A percentile compares a stretch with the other conserved stretches of the same genome.
Evolutionary conservation across 139 green algal genomes (phyloP).

Genomic region (Ulvella scutata): DNA sequence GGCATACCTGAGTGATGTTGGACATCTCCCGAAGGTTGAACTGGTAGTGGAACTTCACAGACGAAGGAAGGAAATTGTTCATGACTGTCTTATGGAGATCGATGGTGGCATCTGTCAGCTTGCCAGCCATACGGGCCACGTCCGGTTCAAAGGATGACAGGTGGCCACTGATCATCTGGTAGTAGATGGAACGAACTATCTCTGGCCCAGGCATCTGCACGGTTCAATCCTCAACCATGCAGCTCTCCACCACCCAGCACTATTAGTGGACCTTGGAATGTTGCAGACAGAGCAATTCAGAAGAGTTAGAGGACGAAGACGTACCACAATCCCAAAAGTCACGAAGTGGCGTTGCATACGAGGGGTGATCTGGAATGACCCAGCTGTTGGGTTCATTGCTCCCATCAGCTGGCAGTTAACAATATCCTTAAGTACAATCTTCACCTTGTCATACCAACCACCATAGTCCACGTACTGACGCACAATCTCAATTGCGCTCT

Average conservation of each 20-base stretch:
- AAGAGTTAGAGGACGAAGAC: not conserved
- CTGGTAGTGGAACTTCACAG: conserved; percentile 84
- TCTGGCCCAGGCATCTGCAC: conserved; percentile 58
- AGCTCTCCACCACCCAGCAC: conserved; percentile 1
- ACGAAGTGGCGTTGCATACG: conserved; percentile 87
- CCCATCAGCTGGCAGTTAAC: conserved; percentile 57
- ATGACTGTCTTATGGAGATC: conserved; percentile 70
- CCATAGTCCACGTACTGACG: conserved; percentile 76
- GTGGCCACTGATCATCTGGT: conserved; percentile 46
- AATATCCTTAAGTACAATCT: conserved; percentile 81
- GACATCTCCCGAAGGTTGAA: conserved; percentile 81
- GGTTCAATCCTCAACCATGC: not conserved
- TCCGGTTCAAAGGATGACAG: conserved; percentile 46
- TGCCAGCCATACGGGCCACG: conserved; percentile 36
- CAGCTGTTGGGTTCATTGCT: conserved; percentile 80
- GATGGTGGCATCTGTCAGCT: conserved; percentile 71
- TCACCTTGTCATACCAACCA: conserved; percentile 83
- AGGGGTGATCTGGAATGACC: conserved; percentile 78
- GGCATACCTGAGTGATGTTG: conserved; percentile 40
- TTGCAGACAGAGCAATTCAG: not conserved
- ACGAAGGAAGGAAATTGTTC: conserved; percentile 73
- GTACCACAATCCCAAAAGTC: conserved; percentile 41
- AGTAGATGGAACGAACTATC: conserved; percentile 50
- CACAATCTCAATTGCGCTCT: conserved; percentile 75
- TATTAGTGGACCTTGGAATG: no score